Evolutionary conservation across 495 filamentous ascomycete species (phyloP), one percentile per base, ranked within the genome.

Genomic region (Aspergillus incahuasiensis): DNA sequence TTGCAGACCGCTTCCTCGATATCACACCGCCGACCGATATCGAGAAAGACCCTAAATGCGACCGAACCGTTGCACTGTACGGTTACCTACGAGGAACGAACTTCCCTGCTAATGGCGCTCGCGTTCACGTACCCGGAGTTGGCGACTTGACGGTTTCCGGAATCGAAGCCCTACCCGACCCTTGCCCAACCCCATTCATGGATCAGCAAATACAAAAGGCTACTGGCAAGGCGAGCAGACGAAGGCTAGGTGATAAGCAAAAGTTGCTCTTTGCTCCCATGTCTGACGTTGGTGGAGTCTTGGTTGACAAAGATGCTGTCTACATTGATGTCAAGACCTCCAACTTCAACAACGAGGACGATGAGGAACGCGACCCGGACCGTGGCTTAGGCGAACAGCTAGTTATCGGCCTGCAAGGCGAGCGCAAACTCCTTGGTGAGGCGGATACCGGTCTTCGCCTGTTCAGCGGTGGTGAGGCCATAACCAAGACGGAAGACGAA

Each of bases 31-130:
- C 94, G 2, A 92, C 90, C 6, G 79, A 86, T 56, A 84, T 97
- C 52, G 94, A 97, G 68, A 82, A 89, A 59, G 81, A 97, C 64
- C 77, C 84, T 24, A 95, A 90, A 59, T 94, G 90, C 57, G 94
- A 97, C 70, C 83, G 94, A 25, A 90, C 88, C 1, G 79, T 98
- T 35, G 91, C 90, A 2, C 77, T 98, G 0, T 97, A 96, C 54
- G 94, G 95, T 2, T 98, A 97, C 68, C 76, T 97, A 1, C 79
- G 94, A 64, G 94, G 94, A n/a, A 95, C 92, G 5, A 98, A 97
- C 66, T 96, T 98, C 63, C 83, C 92, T 1, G 82, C 89, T 1
- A 78, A 95, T 53, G 88, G 90, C 9, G 92, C 91, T 46, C 79
- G 89, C 67, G 86, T 97, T 2, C 94, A 98, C 70, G 82, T 98